phyloP scores from a whole-genome alignment of 1,284 basidiomycete species.

The Puccinia coronata region DNA sequence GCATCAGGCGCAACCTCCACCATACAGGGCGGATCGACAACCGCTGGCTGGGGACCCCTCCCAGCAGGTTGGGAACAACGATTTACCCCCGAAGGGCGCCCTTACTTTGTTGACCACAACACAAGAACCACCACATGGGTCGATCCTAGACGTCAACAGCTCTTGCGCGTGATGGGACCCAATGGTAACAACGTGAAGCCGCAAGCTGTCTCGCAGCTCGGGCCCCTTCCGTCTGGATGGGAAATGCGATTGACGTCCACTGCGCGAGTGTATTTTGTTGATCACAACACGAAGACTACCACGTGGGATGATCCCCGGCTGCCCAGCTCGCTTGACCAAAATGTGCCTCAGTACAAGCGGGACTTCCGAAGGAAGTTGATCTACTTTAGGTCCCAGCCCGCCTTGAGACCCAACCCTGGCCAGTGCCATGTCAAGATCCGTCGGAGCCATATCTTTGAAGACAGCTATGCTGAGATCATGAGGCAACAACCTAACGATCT shows the following conservation, averaged over 20 bases:
- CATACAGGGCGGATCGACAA: conserved; percentile 67
- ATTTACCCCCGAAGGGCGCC: conserved; percentile 30
- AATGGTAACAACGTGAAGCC: conserved; percentile 76
- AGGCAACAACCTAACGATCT: conserved; percentile 87
- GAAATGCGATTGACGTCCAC: conserved; percentile 94
- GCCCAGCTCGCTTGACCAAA: conserved; percentile 63
- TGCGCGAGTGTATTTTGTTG: conserved; percentile 91
- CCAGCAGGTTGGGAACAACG: conserved; percentile 62
- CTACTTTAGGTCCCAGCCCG: conserved; percentile 97
- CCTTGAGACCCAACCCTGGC: conserved; percentile 74
- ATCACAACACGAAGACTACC: conserved; percentile 92
- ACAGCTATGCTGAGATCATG: conserved; percentile 96
- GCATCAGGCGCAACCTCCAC: conserved; percentile 52
- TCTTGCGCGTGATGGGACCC: conserved; percentile 81
- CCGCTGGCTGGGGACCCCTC: conserved; percentile 64
- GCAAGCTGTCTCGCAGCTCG: conserved; percentile 82
- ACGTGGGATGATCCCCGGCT: conserved; percentile 84
- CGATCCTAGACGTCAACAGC: conserved; percentile 86
- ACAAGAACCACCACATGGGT: conserved; percentile 95
- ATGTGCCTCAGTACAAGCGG: conserved; percentile 98
- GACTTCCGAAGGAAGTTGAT: conserved; percentile 98
- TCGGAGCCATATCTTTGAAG: conserved; percentile 90
- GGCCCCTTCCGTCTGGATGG: conserved; percentile 93
- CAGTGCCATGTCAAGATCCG: conserved; percentile 96
- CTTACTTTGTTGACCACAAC: conserved; percentile 77